Evolutionary conservation across 116 monocot species (phyloP).

Genomic region (Zostera marina): DNA sequence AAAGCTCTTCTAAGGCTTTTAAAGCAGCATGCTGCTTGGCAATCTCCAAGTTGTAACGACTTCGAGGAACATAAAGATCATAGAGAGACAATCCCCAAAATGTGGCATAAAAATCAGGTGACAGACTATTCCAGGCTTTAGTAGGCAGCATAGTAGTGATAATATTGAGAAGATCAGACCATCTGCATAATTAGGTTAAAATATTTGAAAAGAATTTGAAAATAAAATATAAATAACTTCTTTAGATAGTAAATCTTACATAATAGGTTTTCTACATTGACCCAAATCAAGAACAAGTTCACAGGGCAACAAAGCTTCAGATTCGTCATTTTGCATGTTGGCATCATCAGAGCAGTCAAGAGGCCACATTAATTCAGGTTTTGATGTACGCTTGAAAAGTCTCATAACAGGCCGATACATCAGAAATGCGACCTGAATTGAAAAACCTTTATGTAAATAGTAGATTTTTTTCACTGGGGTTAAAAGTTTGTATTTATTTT

Average conservation of each 20-base stretch:
- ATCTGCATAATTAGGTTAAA: slow-evolving; percentile 18
- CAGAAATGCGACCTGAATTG: slow-evolving; percentile 66
- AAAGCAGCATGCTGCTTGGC: slow-evolving; percentile 70
- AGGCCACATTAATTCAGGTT: slow-evolving; percentile 70
- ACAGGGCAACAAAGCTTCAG: not conserved
- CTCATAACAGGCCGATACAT: slow-evolving; percentile 93
- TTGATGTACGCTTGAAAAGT: slow-evolving; percentile 47
- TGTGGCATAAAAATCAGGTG: slow-evolving; percentile 84
- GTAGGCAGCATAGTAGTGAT: slow-evolving; percentile 45
- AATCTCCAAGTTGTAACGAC: slow-evolving; percentile 78
- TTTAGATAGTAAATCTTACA: slow-evolving; percentile 32
- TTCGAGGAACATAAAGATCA: slow-evolving; percentile 85
- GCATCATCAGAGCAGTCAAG: slow-evolving; percentile 30
- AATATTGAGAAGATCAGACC: slow-evolving; percentile 65
- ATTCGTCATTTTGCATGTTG: slow-evolving; percentile 11
- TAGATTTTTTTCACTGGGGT: too few species aligned
- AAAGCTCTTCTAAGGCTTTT: slow-evolving; percentile 78
- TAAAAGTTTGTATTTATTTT: too few species aligned
- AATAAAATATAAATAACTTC: not conserved
- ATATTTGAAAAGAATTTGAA: not conserved
- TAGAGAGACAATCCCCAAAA: slow-evolving; percentile 98
- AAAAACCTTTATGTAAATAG: not conserved
- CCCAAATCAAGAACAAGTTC: slow-evolving; percentile 46
- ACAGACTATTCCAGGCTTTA: slow-evolving; percentile 87
- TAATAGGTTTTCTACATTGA: slow-evolving; percentile 23